Conservation (phyloP, 306 rosid species). For the Boehmeria nivea region DNA sequence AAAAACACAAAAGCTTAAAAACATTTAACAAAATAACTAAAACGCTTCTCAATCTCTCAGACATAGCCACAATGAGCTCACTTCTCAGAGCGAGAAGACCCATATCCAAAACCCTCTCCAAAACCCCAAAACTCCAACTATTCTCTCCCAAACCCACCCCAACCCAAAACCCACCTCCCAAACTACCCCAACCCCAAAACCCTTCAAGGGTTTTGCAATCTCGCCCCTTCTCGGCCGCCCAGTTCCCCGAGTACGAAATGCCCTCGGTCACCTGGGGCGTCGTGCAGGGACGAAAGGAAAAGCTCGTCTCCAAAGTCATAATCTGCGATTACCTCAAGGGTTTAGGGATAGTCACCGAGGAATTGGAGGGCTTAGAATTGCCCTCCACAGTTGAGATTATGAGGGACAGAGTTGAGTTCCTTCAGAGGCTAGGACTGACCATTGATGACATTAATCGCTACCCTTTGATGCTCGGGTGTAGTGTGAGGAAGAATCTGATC, state of each 20-base stretch:
- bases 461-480: conserved; percentile 79
- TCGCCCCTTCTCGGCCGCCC: conserved; percentile 37
- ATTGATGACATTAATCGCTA: conserved; percentile 73
- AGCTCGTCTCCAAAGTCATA: conserved; percentile 78
- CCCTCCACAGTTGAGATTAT: conserved; percentile 82
- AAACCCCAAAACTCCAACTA: conserved; percentile 16
- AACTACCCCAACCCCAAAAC: conserved; percentile 28
- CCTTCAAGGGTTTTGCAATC: conserved; percentile 43
- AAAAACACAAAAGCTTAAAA: too few relatives aligned
- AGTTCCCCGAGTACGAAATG: conserved; percentile 84
- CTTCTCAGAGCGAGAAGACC: conserved; percentile 40
- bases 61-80: conserved; percentile 19
- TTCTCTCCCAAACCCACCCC: conserved; percentile 15
- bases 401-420: conserved; percentile 84
- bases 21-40: too few relatives aligned
- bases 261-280: conserved; percentile 96
- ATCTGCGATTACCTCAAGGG: conserved; percentile 71
- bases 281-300: conserved; percentile 89
- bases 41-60: not conserved
- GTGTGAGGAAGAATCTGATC: conserved; percentile 72
- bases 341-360: conserved; percentile 81
- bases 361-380: conserved; percentile 65
- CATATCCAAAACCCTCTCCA: conserved; percentile 20
- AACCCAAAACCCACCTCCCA: conserved; percentile 18
- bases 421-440: conserved; percentile 64